These are phyloP conservation scores for Penicillium argentinense DNA, from an alignment of 495 filamentous ascomycete species.

Conservation along the genomic window DNA sequence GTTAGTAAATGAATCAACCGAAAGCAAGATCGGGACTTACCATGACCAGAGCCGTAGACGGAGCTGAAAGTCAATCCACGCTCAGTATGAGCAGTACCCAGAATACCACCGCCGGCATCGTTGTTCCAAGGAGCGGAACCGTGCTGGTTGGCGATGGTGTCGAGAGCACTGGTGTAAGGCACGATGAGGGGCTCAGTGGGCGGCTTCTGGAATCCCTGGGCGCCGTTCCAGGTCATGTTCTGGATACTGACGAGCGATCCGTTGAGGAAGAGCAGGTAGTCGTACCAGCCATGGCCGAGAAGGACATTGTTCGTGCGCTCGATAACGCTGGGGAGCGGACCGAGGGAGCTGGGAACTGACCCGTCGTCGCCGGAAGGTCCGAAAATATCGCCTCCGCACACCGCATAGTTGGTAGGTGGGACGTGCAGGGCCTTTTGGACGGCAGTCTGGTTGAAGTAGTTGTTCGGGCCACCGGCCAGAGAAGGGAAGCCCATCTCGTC, in stretches of 20 bases:
- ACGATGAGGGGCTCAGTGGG: conserved; percentile 64
- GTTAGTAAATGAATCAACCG: neutral
- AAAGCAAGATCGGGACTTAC: conserved; percentile 22
- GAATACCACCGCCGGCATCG: conserved; percentile 52
- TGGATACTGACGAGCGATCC: conserved; percentile 72
- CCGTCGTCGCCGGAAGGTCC: conserved; percentile 41
- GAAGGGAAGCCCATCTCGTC: conserved; percentile 75
- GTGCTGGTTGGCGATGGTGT: conserved; percentile 22
- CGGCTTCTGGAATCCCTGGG: conserved; percentile 61
- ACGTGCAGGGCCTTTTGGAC: conserved; percentile 75
- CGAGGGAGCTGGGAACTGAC: conserved; percentile 48
- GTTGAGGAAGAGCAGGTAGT: conserved; percentile 60
- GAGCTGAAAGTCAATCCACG: conserved; percentile 67
- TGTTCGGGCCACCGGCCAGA: conserved; percentile 50
- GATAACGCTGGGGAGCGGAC: conserved; percentile 67
- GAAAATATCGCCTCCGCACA: conserved; percentile 61
- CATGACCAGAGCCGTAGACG: conserved; percentile 60
- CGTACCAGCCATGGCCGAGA: conserved; percentile 62
- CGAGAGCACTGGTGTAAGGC: conserved; percentile 55
- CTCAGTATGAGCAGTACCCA: conserved; percentile 64
- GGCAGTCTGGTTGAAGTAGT: conserved; percentile 79
- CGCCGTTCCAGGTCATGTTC: conserved; percentile 82
- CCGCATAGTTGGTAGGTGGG: conserved; percentile 58
- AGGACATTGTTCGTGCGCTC: conserved; percentile 68
- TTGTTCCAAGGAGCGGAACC: conserved; percentile 15